Conservation (phyloP, 2,329 filamentous ascomycete genomes). For the Penicillium sp. region DNA sequence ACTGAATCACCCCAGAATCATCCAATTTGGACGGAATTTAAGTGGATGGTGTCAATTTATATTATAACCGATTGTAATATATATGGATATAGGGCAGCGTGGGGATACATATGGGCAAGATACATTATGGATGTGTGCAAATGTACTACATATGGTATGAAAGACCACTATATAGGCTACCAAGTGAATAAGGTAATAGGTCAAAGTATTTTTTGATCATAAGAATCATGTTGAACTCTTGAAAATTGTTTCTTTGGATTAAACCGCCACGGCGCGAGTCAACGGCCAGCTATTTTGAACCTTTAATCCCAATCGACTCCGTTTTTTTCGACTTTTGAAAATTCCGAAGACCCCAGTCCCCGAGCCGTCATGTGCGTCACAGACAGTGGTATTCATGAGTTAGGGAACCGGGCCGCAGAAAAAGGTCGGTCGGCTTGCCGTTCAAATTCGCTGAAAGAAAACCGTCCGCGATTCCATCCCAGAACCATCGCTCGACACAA, state of each 20-base stretch:
- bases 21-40: background rate
- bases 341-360: slow-evolving; percentile 33
- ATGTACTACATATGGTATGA: no score
- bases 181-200: slow-evolving; percentile 20
- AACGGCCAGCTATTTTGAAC: slow-evolving; percentile 44
- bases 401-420: slow-evolving; percentile 28
- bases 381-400: slow-evolving; percentile 40
- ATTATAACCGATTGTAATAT: background rate
- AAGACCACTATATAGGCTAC: background rate
- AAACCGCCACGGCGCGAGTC: slow-evolving; percentile 45
- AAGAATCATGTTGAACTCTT: slow-evolving; percentile 39
- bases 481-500: slow-evolving; percentile 42
- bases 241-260: slow-evolving; percentile 43
- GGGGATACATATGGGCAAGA: background rate
- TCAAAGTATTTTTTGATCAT: slow-evolving; percentile 26
- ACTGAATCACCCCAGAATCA: background rate
- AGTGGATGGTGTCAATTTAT: background rate
- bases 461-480: slow-evolving; percentile 43
- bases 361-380: slow-evolving; percentile 37
- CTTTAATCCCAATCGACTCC: slow-evolving; percentile 45
- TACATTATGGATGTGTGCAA: no score
- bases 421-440: slow-evolving; percentile 44
- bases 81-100: background rate
- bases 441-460: slow-evolving; percentile 43
- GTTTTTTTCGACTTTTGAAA: slow-evolving; percentile 36